phyloP scores from a whole-genome alignment of 2,329 filamentous ascomycete genomes.

The Zasmidium cellare region DNA sequence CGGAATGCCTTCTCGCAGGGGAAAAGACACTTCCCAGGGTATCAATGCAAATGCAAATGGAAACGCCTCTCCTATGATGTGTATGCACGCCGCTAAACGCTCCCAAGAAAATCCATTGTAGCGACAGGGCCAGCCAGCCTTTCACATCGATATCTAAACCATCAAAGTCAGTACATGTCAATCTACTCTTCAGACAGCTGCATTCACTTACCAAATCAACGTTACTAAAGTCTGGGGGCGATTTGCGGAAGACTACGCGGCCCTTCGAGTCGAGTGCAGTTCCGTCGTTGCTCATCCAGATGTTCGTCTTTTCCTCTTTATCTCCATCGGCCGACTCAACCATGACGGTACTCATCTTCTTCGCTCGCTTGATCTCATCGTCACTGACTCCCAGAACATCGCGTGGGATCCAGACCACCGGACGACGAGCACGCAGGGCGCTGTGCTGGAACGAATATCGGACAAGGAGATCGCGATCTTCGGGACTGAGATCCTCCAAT shows the following conservation, averaged over 20 bases:
- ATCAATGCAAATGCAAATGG: constrained; percentile 1
- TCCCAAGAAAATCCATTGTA: not conserved
- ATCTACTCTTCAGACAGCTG: no score
- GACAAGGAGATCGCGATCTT: constrained; percentile 82
- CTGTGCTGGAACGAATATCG: constrained; percentile 88
- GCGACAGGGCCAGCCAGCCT: not conserved
- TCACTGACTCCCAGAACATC: constrained; percentile 89
- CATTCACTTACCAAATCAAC: constrained; percentile 81
- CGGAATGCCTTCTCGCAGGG: not conserved
- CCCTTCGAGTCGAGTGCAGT: constrained; percentile 82
- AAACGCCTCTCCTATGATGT: not conserved
- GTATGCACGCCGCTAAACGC: not conserved
- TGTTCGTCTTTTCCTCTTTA: constrained; percentile 39
- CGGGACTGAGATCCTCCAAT: constrained; percentile 88
- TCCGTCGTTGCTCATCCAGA: constrained; percentile 94
- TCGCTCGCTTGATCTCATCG: constrained; percentile 81
- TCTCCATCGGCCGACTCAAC: constrained; percentile 15
- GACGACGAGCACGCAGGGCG: constrained; percentile 78
- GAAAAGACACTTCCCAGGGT: not conserved
- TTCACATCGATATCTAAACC: no score
- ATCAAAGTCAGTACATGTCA: no score
- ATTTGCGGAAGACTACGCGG: constrained; percentile 54
- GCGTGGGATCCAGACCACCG: constrained; percentile 89
- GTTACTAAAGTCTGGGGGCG: constrained; percentile 62
- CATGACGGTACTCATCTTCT: constrained; percentile 67